phyloP scores from a whole-genome alignment of 2,329 filamentous ascomycete genomes.

The Ophiostoma australiae region DNA sequence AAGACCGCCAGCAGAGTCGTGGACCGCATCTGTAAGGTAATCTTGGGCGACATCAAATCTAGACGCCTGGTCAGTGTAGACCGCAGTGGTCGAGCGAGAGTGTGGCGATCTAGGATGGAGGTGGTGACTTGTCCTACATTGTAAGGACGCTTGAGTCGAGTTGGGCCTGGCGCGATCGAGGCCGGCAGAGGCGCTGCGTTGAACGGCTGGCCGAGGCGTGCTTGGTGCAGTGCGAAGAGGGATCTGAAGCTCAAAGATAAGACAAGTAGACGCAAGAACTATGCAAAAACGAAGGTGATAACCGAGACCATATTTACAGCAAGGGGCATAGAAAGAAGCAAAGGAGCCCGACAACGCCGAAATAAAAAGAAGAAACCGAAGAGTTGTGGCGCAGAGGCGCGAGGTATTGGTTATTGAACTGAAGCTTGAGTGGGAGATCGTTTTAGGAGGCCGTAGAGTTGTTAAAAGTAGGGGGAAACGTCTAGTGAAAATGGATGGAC shows the following conservation, averaged over 20 bases:
- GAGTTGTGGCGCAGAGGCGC: background rate
- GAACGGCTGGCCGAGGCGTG: background rate
- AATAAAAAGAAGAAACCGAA: background rate
- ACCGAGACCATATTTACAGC: background rate
- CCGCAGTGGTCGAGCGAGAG: background rate
- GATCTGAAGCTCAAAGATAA: background rate
- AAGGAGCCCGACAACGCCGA: background rate
- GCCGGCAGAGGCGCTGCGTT: background rate
- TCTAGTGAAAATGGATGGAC: background rate
- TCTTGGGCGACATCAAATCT: slow-evolving; percentile 1
- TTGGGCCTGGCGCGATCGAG: background rate
- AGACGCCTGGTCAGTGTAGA: slow-evolving; percentile 12
- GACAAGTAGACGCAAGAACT: background rate
- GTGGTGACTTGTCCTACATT: background rate
- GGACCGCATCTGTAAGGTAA: background rate
- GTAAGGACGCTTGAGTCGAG: background rate
- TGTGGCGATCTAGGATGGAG: background rate
- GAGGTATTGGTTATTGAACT: background rate
- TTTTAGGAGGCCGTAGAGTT: background rate
- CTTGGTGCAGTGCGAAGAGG: background rate
- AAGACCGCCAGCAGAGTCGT: background rate
- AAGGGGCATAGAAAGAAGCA: background rate
- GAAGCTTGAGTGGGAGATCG: background rate
- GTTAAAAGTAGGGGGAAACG: background rate
- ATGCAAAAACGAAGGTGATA: background rate